Evolutionary conservation across 371 early-diverging fungal genomes (phyloP), one percentile per base, ranked within the genome.

Genomic region (Circinella minor): DNA sequence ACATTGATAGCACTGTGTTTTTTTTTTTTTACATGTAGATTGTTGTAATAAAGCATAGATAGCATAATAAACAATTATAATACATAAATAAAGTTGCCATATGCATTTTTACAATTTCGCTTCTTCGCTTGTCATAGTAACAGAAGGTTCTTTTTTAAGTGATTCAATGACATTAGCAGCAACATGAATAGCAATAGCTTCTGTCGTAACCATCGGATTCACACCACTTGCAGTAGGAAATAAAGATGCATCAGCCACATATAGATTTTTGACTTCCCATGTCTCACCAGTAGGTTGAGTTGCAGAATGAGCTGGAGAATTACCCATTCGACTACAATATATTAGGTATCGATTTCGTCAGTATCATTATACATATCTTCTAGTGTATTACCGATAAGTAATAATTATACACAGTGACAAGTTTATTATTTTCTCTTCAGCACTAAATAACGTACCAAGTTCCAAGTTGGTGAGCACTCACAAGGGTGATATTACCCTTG

Each of bases 201-300:
- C 80, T 15, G 77, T 80, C 1, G 88, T 90, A 3, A 89, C 77
- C 91, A 92, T 92, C 4, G 92, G 92, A 73, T 91, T 90, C 59
- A 92, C 92, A 59, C 94, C 93, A 20, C 71, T 74, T 9, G 90
- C 82, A 0, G 91, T 89, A 4, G 92, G 92, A 74, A 92, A 90
- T 43, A 90, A 18, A 4, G 86, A 87, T 5, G 89, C 88, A 71
- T 93, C 93, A 8, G 89, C 87, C 7, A 93, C 89, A 65, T 86
- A 92, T 34, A 92, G 70, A 34, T 85, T 81, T 70, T 89, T 81
- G 61, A 88, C 80, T 69, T 91, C 93, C 89, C 90, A 93, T 4
- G 87, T 85, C 75, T 91, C 86, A 1, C 92, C 91, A 0, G 83
- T 83, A 3, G 91, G 89, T 65, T 89, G 79, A 14, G 87, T 80